Percentiles rank a stretch among this genome's conserved stretches.
These are phyloP conservation scores for Physcomitrium patens DNA, from an alignment of 225 moss, liverwort and hornwort species.

Conservation along the genomic window DNA sequence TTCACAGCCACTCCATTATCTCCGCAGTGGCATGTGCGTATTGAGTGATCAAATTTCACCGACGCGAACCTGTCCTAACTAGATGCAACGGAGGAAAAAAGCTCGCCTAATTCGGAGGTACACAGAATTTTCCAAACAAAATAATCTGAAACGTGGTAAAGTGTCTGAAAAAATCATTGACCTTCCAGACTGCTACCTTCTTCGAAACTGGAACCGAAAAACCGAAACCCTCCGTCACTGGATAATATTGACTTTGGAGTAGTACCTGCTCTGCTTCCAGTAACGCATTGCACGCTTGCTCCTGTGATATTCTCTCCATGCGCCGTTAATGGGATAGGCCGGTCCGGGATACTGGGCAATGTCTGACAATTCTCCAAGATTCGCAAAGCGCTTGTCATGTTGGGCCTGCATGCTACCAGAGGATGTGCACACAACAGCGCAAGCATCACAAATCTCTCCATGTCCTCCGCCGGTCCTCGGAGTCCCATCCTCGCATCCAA, in stretches of 20 bases:
- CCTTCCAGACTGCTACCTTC: conserved; percentile 26
- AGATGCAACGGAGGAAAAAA: too few relatives aligned
- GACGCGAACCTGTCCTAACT: too few relatives aligned
- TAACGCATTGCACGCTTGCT: too few relatives aligned
- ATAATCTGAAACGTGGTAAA: too few relatives aligned
- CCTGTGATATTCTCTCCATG: conserved; percentile 26
- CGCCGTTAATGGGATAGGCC: conserved; percentile 59
- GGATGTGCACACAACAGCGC: conserved; percentile 80
- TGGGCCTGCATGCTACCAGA: conserved; percentile 73
- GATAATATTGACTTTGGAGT: conserved; percentile 25
- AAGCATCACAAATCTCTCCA: conserved; percentile 74
- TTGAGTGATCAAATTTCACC: too few relatives aligned
- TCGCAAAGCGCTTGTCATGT: conserved; percentile 65
- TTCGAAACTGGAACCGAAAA: conserved; percentile 29
- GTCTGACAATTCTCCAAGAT: conserved; percentile 64
- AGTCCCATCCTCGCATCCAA: conserved; percentile 59
- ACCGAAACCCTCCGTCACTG: conserved; percentile 37
- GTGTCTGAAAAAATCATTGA: conserved; percentile 13
- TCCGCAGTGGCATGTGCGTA: too few relatives aligned
- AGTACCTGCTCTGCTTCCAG: not conserved
- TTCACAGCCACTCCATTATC: too few relatives aligned
- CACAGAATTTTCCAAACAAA: too few relatives aligned
- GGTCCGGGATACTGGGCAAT: conserved; percentile 63
- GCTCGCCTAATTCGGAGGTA: too few relatives aligned
- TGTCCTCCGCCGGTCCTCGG: conserved; percentile 49